phyloP scores from a whole-genome alignment of 257 asterid genomes.

The Sherardia arvensis region DNA sequence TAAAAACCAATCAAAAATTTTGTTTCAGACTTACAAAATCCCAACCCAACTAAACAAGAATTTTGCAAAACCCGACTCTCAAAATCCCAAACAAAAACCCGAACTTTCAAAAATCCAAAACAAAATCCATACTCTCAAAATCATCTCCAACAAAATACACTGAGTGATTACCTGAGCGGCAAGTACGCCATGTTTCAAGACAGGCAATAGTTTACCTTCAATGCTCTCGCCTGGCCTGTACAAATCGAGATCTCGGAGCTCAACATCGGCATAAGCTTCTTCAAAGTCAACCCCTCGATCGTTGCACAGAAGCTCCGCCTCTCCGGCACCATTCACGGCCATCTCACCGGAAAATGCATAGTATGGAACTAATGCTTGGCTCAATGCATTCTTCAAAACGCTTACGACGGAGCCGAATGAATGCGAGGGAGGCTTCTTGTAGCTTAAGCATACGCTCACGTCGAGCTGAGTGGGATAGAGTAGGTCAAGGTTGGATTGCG shows the following conservation, averaged over 20 bases:
- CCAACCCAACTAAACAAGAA: no score
- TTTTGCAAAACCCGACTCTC: no score
- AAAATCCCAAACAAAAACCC: no score
- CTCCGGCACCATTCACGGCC: conserved; percentile 34
- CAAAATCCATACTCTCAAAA: no score
- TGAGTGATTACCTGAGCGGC: conserved; percentile 41
- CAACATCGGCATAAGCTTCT: conserved; percentile 42
- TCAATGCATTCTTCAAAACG: conserved; percentile 38
- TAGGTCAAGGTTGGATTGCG: conserved; percentile 69
- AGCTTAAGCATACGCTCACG: conserved; percentile 51
- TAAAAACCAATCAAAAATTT: no score
- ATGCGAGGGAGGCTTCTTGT: conserved; percentile 8
- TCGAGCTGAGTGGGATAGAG: conserved; percentile 47
- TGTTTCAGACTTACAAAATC: no score
- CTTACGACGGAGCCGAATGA: conserved; percentile 11
- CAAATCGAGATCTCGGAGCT: conserved; percentile 36
- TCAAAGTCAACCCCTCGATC: conserved; percentile 57
- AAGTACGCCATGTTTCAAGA: conserved; percentile 37
- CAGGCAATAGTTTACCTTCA: conserved; percentile 51
- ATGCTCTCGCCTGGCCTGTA: conserved; percentile 41
- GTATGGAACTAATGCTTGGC: conserved; percentile 36
- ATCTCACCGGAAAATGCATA: conserved; percentile 45
- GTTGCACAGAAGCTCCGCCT: conserved; percentile 56
- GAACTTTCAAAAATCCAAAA: no score
- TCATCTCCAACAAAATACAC: no score